Evolutionary conservation across 768 basidiomycete species (phyloP).

Genomic region (Mycena haematopus): DNA sequence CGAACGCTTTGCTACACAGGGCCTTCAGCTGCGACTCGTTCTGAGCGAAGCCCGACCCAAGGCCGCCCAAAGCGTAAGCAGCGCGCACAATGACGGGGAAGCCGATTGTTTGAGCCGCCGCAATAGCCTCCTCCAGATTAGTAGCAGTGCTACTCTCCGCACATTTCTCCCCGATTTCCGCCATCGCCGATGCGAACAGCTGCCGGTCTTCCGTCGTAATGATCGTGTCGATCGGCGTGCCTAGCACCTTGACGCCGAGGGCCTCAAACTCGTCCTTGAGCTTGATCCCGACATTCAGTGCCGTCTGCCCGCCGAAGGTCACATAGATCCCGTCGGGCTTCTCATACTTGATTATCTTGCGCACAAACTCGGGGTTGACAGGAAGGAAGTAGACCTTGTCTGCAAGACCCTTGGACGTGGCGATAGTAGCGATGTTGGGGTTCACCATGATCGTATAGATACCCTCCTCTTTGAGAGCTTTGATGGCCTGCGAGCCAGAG

Average conservation of each 20-base stretch:
- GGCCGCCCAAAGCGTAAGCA: slow-evolving; percentile 94
- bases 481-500: slow-evolving; percentile 98
- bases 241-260: slow-evolving; percentile 91
- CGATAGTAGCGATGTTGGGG: slow-evolving; percentile 99
- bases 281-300: slow-evolving; percentile 94
- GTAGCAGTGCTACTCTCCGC: slow-evolving; percentile 90
- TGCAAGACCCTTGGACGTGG: slow-evolving; percentile 95
- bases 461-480: slow-evolving; percentile 97
- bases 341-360: slow-evolving; percentile 98
- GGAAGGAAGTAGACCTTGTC: slow-evolving; percentile 99
- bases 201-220: slow-evolving; percentile 97
- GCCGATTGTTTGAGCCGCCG: slow-evolving; percentile 84
- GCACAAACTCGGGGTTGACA: slow-evolving; percentile 96
- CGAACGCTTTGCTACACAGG: slow-evolving; percentile 93
- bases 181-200: slow-evolving; percentile 93
- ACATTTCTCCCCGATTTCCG: slow-evolving; percentile 93
- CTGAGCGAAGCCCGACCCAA: slow-evolving; percentile 97
- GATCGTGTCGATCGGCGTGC: slow-evolving; percentile 96
- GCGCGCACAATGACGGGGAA: slow-evolving; percentile 97
- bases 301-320: slow-evolving; percentile 98
- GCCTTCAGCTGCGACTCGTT: slow-evolving; percentile 88
- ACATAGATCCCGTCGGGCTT: slow-evolving; percentile 99
- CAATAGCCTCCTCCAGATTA: slow-evolving; percentile 82
- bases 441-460: slow-evolving; percentile 99
- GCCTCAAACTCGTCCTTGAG: slow-evolving; percentile 95